phyloP scores from a whole-genome alignment of 352 stramenopile species.

The Globisporangium echinulatum region DNA sequence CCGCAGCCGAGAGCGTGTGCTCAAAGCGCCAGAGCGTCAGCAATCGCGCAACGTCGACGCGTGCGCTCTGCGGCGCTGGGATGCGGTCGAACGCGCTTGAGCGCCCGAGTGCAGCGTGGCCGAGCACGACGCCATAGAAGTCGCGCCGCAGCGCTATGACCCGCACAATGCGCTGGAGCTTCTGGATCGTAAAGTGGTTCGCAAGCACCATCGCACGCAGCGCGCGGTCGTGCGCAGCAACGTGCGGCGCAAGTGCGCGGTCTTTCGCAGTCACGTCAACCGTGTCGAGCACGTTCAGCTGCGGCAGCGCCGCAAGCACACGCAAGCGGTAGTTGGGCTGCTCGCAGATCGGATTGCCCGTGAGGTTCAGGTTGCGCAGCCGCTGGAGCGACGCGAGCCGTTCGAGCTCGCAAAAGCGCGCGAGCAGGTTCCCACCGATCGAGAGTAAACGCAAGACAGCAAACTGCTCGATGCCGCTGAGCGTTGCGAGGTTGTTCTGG shows the following conservation, averaged over 20 bases:
- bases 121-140: conserved; percentile 40
- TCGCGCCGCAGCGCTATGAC: conserved; percentile 48
- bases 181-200: conserved; percentile 73
- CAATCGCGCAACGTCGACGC: conserved; percentile 34
- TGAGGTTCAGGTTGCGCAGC: conserved; percentile 60
- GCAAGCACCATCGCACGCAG: conserved; percentile 38
- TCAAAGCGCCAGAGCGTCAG: conserved; percentile 45
- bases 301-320: conserved; percentile 35
- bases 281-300: conserved; percentile 55
- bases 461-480: conserved; percentile 66
- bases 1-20: conserved; percentile 20
- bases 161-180: conserved; percentile 42
- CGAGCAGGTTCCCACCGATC: conserved; percentile 50
- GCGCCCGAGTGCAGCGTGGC: background rate
- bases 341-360: conserved; percentile 68
- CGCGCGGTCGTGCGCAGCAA: conserved; percentile 52
- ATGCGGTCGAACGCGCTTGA: conserved; percentile 41
- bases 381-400: conserved; percentile 28
- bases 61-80: conserved; percentile 32
- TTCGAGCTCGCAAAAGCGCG: conserved; percentile 33
- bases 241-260: conserved; percentile 28
- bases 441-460: conserved; percentile 48
- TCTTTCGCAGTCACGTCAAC: conserved; percentile 56
- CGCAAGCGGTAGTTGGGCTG: conserved; percentile 68
- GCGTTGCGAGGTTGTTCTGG: conserved; percentile 55